A percentile compares a stretch with the other conserved stretches of the same genome.
Conservation (phyloP, 805 yeast species). For the Suhomyces canberraensis region DNA sequence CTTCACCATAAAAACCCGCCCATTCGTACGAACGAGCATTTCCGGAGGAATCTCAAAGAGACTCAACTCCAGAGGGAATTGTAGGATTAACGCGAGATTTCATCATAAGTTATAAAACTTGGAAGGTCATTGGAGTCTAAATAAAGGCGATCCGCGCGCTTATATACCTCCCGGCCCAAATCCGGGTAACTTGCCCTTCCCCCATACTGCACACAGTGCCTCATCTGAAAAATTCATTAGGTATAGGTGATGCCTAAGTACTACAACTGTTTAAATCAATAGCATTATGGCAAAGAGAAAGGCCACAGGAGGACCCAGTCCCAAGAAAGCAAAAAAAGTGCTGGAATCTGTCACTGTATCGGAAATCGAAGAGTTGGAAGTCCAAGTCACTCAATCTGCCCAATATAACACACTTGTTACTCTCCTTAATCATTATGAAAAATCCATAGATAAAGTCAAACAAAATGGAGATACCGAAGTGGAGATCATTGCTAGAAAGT, state of each 20-base stretch:
- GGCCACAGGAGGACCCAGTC: slow-evolving; percentile 3
- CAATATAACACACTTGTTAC: slow-evolving; percentile 54
- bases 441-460: slow-evolving; percentile 16
- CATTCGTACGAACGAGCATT: slow-evolving; percentile 28
- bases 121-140: slow-evolving; percentile 54
- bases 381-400: slow-evolving; percentile 40
- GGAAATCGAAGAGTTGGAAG: slow-evolving; percentile 21
- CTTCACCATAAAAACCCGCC: slow-evolving; percentile 44
- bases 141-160: neutral
- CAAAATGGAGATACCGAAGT: slow-evolving; percentile 16
- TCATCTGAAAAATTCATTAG: slow-evolving; percentile 3
- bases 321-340: slow-evolving; percentile 7
- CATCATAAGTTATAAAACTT: slow-evolving; percentile 63
- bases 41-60: slow-evolving; percentile 34
- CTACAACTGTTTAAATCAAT: slow-evolving; percentile 5
- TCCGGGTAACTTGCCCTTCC: slow-evolving; percentile 21
- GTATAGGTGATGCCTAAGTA: slow-evolving; percentile 1
- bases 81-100: slow-evolving; percentile 53
- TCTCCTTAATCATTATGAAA: slow-evolving; percentile 40
- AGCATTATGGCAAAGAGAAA: slow-evolving; percentile 4
- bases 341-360: slow-evolving; percentile 6
- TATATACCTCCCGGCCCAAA: slow-evolving; percentile 1
- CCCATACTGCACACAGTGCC: slow-evolving; percentile 2
- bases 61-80: slow-evolving; percentile 45
- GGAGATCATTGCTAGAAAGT: slow-evolving; percentile 36